phyloP scores from a whole-genome alignment of 2,329 filamentous ascomycete genomes.

The Ophiostoma novo-ulmi region DNA sequence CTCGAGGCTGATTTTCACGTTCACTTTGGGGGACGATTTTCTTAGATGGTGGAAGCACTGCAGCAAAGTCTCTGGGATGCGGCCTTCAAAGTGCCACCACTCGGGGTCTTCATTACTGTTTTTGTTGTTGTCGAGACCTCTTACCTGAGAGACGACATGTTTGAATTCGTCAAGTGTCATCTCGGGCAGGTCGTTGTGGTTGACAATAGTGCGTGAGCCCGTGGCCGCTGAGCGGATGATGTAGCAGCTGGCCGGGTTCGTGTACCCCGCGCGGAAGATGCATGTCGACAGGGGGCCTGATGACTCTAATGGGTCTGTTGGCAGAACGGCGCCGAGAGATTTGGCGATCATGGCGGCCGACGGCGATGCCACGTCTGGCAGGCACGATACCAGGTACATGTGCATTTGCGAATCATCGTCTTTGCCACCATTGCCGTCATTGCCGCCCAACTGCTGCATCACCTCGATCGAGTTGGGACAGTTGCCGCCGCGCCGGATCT shows the following conservation, averaged over 20 bases:
- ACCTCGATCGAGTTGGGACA: slow-evolving; percentile 68
- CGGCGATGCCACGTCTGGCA: slow-evolving; percentile 50
- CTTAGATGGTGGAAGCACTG: slow-evolving; percentile 53
- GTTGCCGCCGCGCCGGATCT: slow-evolving; percentile 64
- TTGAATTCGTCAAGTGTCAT: slow-evolving; percentile 61
- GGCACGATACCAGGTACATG: slow-evolving; percentile 45
- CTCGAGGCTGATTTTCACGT: slow-evolving; percentile 56
- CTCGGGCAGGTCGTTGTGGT: slow-evolving; percentile 61
- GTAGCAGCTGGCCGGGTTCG: slow-evolving; percentile 61
- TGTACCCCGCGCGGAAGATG: slow-evolving; percentile 52
- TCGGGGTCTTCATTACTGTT: slow-evolving; percentile 32
- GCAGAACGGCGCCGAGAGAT: slow-evolving; percentile 30
- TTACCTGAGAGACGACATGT: slow-evolving; percentile 20
- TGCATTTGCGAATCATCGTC: slow-evolving; percentile 34
- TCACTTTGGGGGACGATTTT: not conserved
- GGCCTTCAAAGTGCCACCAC: slow-evolving; percentile 74
- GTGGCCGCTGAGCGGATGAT: slow-evolving; percentile 58
- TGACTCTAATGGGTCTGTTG: slow-evolving; percentile 28
- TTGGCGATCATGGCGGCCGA: slow-evolving; percentile 46
- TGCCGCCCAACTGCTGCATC: slow-evolving; percentile 54
- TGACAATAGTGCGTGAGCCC: slow-evolving; percentile 64
- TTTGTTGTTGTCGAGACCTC: slow-evolving; percentile 29
- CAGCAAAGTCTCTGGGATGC: slow-evolving; percentile 56
- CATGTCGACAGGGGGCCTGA: slow-evolving; percentile 48
- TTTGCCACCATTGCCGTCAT: not conserved